Evolutionary conservation across 345 rosid genomes (phyloP).

Genomic region (Salix koriyanagi): DNA sequence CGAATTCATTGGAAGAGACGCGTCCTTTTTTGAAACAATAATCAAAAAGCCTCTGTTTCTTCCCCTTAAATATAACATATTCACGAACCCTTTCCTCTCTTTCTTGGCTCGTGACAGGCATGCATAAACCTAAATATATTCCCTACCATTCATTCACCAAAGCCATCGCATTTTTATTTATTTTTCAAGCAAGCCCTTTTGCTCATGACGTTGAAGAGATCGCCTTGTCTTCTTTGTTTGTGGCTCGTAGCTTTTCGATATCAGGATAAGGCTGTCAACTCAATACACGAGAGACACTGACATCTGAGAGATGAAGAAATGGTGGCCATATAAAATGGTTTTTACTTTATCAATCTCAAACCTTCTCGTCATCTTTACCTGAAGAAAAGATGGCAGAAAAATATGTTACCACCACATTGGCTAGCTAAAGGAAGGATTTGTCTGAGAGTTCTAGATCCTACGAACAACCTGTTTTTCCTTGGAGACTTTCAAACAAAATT

Average conservation of each 20-base stretch:
- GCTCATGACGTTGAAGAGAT: no score
- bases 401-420: conserved; percentile 4
- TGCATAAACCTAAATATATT: no score
- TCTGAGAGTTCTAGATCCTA: conserved; percentile 19
- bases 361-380: not conserved
- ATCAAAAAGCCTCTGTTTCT: no score
- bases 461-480: not conserved
- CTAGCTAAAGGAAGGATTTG: conserved; percentile 40
- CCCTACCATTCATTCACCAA: no score
- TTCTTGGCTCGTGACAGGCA: no score
- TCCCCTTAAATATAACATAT: no score
- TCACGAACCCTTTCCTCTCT: no score
- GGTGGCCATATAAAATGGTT: conserved; percentile 25
- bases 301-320: conserved; percentile 15
- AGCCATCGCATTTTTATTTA: no score
- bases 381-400: conserved; percentile 14
- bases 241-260: not conserved
- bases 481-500: conserved; percentile 9
- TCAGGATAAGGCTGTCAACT: not conserved
- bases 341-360: conserved; percentile 9
- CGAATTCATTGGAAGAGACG: no score
- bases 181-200: no score
- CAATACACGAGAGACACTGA: not conserved
- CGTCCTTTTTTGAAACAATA: no score
- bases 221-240: not conserved